Base-by-base conservation (phyloP, 305 asterid genomes). In the Withania somnifera region DNA sequence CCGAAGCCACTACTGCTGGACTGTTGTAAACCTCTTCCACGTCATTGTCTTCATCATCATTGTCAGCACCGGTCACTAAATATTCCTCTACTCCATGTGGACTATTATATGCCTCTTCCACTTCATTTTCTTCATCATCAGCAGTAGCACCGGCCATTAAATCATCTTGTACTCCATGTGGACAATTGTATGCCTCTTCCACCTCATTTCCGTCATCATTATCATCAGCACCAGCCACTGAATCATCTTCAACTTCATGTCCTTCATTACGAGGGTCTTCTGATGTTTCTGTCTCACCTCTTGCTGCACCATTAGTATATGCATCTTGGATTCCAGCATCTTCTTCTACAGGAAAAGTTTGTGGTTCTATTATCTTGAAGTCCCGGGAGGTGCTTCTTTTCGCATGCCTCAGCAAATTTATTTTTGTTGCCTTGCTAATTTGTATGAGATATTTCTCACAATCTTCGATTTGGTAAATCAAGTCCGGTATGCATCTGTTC, bases 381-480 rank as follows among this genome's bases (percentile, higher is more conserved):
- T 94, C 98, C 83, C 97, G 84, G 64, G 97, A 86, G 10, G 98
- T 94, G 91, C 98, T 94, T 75, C 98, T 94, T 84, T 94, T 94
- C 67, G 98, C 97, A 8, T 92, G 92, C 87, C 98, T 89, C 85
- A 94, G 75, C 60, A 94, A 79, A 81, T 94, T 94, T 66, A 92
- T 79, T 83, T 90, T 92, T 36, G 93, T 92, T 60, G 89, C 90
- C 88, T 93, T 93, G 90, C 98, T 91, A 22, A 94, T 90, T 86
- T 89, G 93, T 89, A 94, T 94, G 3, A 93, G 93, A 80, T 89
- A 90, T 79, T 88, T 93, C 77, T 94, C 98, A 58, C 89, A 91
- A 88, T 93, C 98, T 86, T 94, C 97, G 60, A 94, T 93, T 90
- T 93, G 97, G 90, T 89, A 94, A 64, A 94, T 89, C 87, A 94